Base-by-base conservation (phyloP, 2,329 filamentous ascomycete species). In the Cladosporium velox region DNA sequence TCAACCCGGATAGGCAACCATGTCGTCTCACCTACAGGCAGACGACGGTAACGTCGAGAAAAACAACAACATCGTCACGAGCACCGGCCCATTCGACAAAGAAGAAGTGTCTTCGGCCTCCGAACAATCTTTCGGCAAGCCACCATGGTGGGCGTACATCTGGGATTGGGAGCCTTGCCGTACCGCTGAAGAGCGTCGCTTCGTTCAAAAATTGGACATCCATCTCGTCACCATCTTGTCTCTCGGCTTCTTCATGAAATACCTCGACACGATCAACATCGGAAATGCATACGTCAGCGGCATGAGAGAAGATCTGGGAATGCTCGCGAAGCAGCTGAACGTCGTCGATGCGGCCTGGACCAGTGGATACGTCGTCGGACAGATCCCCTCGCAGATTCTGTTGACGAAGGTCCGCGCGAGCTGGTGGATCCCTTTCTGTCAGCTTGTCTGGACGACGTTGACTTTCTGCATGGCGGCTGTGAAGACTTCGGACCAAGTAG, bases 291-390 rank as follows among this genome's bases (percentile, higher is more conserved):
- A 80, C 67, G 79, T 83, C 5, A 81, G 78, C 24, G 81, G 81
- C 38, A 83, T 83, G 81, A 78, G 86, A 71, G 82, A 86, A 69
- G 84, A 87, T 63, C 75, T 87, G 0, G 72, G 77, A 1, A 74
- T 87, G 24, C 81, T 83, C 55, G 79, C 80, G 1, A 87, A 87
- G 68, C 77, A 88, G 65, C 77, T 87, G 34, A 86, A 87, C 62
- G 83, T 83, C 60, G 82, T 84, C 76, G 79, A 86, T 61, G 83
- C 85, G 0, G 82, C 80, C 34, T 89, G 86, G 80, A 88, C 85
- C 0, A 81, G 86, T 0, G 87, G 87, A 7, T 89, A 89, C 68
- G 70, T 70, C 41, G 59, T 71, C 15, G 69, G 69, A 24, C 57
- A 71, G 28, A 65, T 71, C 12, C 83, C 83, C 0, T 81, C 78